Percentiles rank a stretch among this genome's conserved stretches.
phyloP scores from a whole-genome alignment of 2,329 filamentous ascomycete species.

The Fusarium siculi region DNA sequence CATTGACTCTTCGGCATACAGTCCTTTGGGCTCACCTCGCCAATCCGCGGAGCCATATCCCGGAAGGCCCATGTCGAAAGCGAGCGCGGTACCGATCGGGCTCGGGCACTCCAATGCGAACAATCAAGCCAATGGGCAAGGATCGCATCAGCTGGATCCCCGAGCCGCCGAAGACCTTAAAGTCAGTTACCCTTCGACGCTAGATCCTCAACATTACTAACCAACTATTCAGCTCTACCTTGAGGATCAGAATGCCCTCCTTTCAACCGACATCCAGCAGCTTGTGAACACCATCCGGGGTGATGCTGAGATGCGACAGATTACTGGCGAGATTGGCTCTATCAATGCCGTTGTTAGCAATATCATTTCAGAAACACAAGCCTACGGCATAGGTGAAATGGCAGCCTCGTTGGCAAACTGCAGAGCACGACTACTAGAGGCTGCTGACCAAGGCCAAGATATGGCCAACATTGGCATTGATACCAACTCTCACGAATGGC shows the following conservation, averaged over 20 bases:
- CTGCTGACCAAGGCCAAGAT: slow-evolving; percentile 69
- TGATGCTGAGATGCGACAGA: slow-evolving; percentile 70
- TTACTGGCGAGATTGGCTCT: slow-evolving; percentile 75
- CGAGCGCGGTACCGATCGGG: slow-evolving; percentile 52
- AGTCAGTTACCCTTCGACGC: slow-evolving; percentile 38
- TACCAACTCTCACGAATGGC: slow-evolving; percentile 66
- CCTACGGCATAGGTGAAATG: slow-evolving; percentile 62
- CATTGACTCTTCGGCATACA: slow-evolving; percentile 78
- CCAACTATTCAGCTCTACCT: slow-evolving; percentile 71
- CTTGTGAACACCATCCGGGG: slow-evolving; percentile 78
- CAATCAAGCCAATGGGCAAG: slow-evolving; percentile 54
- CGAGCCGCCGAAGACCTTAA: slow-evolving; percentile 62
- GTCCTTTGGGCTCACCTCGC: slow-evolving; percentile 75
- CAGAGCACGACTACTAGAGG: slow-evolving; percentile 72
- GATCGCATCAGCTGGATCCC: slow-evolving; percentile 51
- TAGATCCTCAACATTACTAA: slow-evolving; percentile 4
- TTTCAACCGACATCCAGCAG: slow-evolving; percentile 85
- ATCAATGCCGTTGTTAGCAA: slow-evolving; percentile 78
- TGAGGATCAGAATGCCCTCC: slow-evolving; percentile 81
- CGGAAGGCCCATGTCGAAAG: slow-evolving; percentile 41
- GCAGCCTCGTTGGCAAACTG: slow-evolving; percentile 70
- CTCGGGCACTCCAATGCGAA: slow-evolving; percentile 50
- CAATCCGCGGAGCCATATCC: slow-evolving; percentile 62
- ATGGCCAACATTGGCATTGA: slow-evolving; percentile 62
- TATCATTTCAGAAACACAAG: slow-evolving; percentile 73